Evolutionary conservation across 164 flowering plant genomes (phyloP).

Genomic region (Chimonanthus praecox): DNA sequence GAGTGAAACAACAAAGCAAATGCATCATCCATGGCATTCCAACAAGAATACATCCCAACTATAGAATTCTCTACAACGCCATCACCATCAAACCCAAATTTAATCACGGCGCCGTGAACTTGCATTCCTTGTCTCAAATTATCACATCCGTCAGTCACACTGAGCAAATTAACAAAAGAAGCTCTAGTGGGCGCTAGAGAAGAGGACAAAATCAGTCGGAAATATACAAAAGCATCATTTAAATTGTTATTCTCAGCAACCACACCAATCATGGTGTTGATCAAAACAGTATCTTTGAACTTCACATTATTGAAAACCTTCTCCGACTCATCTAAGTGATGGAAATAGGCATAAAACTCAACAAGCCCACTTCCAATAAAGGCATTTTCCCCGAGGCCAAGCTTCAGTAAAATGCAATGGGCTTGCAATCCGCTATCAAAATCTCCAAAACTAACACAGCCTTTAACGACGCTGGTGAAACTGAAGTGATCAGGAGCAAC

Average conservation of each 20-base stretch:
- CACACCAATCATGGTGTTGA: constrained; percentile 14
- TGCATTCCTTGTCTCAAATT: neutral
- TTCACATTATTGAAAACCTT: constrained; percentile 15
- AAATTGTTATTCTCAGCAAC: constrained; percentile 1
- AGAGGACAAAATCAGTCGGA: constrained; percentile 8
- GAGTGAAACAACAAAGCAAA: constrained; percentile 7
- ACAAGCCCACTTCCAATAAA: constrained; percentile 16
- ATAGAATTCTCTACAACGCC: constrained; percentile 17
- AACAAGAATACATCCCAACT: constrained; percentile 15
- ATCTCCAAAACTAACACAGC: constrained; percentile 7
- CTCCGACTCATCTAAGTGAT: constrained; percentile 5
- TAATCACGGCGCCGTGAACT: constrained; percentile 12
- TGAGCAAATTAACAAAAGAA: constrained; percentile 13
- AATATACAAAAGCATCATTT: constrained; percentile 10
- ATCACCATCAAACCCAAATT: constrained; percentile 14
- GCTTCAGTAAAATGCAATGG: constrained; percentile 11
- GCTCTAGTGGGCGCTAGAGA: constrained; percentile 13
- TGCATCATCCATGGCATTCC: constrained; percentile 8
- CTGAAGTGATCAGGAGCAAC: constrained; percentile 10
- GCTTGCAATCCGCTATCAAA: constrained; percentile 5
- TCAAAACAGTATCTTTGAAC: constrained; percentile 13
- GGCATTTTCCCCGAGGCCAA: constrained; percentile 4
- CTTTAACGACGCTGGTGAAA: constrained; percentile 7
- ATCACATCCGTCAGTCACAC: constrained; percentile 2
- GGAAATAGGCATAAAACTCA: constrained; percentile 10